Conservation (phyloP, 768 basidiomycete species). For the Mycena rosella region DNA sequence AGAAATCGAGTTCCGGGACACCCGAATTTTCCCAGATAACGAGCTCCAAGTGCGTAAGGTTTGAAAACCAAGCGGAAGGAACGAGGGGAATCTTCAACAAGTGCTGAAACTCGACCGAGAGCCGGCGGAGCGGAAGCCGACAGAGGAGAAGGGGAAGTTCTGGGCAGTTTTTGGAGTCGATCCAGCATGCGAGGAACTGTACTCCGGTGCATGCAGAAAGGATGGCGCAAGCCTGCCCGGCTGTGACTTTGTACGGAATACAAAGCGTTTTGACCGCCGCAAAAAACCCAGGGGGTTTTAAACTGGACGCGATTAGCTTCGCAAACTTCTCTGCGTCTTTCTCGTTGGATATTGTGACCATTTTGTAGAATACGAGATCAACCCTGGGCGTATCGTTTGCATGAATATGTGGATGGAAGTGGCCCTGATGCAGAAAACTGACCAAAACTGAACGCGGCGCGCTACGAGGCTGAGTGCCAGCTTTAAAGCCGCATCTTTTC, state of each 20-base stretch:
- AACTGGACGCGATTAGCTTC: neutral
- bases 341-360: neutral
- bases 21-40: neutral
- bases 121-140: constrained; percentile 9
- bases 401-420: neutral
- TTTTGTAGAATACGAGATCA: constrained; percentile 10
- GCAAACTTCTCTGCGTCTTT: neutral
- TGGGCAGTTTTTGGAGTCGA: neutral
- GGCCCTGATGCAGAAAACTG: neutral
- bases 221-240: neutral
- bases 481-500: neutral
- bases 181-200: neutral
- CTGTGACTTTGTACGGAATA: neutral
- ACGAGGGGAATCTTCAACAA: neutral
- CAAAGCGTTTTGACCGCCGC: neutral
- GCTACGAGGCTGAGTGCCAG: constrained; percentile 1
- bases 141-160: neutral
- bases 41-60: constrained; percentile 18
- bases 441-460: constrained; percentile 4
- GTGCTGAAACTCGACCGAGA: neutral
- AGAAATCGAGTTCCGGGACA: neutral
- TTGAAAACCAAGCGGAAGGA: neutral
- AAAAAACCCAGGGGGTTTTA: constrained; percentile 14
- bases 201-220: constrained; percentile 16
- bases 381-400: neutral